Evolutionary conservation across 176 grass and related monocot species (phyloP).

Genomic region (Carex kokanica): DNA sequence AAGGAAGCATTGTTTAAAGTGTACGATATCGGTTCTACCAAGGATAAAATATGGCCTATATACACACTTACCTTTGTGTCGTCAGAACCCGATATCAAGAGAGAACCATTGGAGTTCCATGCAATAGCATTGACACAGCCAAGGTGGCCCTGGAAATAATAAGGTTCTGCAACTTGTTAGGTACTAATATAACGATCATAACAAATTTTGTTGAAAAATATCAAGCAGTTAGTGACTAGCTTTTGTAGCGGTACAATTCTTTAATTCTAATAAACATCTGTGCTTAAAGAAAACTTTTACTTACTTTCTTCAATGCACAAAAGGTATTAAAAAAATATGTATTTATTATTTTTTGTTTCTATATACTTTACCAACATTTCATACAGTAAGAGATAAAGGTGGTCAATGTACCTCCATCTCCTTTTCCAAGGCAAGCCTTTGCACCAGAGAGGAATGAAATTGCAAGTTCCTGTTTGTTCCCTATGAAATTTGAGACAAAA

Average conservation of each 20-base stretch:
- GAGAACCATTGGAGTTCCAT: conserved; percentile 87
- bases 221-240: background rate
- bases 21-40: background rate
- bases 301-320: background rate
- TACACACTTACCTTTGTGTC: conserved; percentile 74
- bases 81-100: conserved; percentile 96
- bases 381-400: background rate
- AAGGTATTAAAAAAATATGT: background rate
- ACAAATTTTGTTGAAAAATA: background rate
- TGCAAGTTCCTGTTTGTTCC: conserved; percentile 54
- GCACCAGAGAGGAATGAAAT: conserved; percentile 82
- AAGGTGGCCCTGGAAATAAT: conserved; percentile 53
- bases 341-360: background rate
- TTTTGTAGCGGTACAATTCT: background rate
- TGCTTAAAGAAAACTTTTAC: background rate
- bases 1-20: background rate
- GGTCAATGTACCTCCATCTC: conserved; percentile 61
- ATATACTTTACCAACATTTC: background rate
- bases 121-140: conserved; percentile 93
- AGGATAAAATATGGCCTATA: background rate
- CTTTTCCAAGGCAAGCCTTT: conserved; percentile 76
- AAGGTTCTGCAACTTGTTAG: background rate
- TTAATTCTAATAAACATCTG: background rate
- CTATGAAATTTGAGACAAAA: conserved; percentile 33
- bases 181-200: background rate